A percentile compares a stretch with the other conserved stretches of the same genome.
These are phyloP conservation scores for Venturia asperata DNA, from an alignment of 2,329 filamentous ascomycete species.

Conservation along the genomic window DNA sequence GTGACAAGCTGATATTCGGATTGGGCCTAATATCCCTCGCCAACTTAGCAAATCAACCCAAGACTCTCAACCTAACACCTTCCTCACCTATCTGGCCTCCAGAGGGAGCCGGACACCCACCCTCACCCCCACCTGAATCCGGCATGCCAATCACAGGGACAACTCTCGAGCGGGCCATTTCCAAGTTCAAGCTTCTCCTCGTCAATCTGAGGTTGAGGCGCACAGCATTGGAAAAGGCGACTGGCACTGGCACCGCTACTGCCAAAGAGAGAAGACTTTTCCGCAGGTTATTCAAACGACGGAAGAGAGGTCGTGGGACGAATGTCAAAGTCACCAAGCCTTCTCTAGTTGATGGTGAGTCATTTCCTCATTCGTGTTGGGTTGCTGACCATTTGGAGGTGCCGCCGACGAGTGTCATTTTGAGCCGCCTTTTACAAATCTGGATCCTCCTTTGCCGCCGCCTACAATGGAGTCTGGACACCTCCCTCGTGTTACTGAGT, in stretches of 20 bases:
- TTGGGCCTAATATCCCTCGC: background rate
- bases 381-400: background rate
- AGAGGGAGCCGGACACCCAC: background rate
- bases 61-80: background rate
- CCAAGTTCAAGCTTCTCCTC: background rate
- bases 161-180: background rate
- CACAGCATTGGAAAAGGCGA: background rate
- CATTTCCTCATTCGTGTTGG: background rate
- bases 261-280: background rate
- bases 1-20: background rate
- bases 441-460: background rate
- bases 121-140: background rate
- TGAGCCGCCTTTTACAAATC: background rate
- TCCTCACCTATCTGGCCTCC: background rate
- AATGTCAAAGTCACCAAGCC: background rate
- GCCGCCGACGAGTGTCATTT: background rate
- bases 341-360: background rate
- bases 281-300: background rate
- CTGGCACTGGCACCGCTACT: background rate
- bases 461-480: background rate
- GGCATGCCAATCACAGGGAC: background rate
- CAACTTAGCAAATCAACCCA: background rate
- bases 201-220: background rate
- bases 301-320: background rate
- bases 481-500: background rate